A percentile compares a stretch with the other conserved stretches of the same genome.
phyloP scores from a whole-genome alignment of 1,284 basidiomycete species.

The Vanrija sp. region DNA sequence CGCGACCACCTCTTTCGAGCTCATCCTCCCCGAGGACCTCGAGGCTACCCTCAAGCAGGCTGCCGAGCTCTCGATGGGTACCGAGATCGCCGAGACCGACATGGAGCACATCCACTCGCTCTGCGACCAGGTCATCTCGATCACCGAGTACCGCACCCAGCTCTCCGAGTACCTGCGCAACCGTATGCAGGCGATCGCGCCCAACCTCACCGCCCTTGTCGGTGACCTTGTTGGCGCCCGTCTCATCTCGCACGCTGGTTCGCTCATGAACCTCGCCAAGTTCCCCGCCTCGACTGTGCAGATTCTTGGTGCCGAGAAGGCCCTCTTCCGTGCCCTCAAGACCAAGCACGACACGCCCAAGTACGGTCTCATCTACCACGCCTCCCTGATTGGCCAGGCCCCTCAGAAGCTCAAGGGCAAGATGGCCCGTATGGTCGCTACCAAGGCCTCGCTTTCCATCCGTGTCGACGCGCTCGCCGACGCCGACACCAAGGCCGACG shows the following conservation, averaged over 20 bases:
- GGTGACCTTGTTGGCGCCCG: slow-evolving; percentile 96
- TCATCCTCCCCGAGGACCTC: slow-evolving; percentile 90
- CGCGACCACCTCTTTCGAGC: slow-evolving; percentile 73
- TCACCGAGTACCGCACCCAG: slow-evolving; percentile 88
- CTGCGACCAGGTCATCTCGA: slow-evolving; percentile 95
- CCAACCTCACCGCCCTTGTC: slow-evolving; percentile 91
- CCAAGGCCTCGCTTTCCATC: slow-evolving; percentile 92
- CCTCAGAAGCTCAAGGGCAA: slow-evolving; percentile 98
- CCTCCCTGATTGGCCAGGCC: slow-evolving; percentile 92
- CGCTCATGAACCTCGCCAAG: slow-evolving; percentile 88
- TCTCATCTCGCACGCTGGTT: slow-evolving; percentile 94
- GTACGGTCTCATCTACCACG: slow-evolving; percentile 96
- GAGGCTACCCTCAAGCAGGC: slow-evolving; percentile 87
- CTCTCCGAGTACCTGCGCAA: slow-evolving; percentile 93
- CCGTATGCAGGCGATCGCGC: slow-evolving; percentile 95
- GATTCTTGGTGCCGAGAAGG: slow-evolving; percentile 97
- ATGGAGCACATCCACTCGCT: slow-evolving; percentile 91
- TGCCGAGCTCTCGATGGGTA: slow-evolving; percentile 96
- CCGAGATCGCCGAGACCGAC: slow-evolving; percentile 94
- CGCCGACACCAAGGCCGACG: slow-evolving; percentile 80
- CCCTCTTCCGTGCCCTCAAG: slow-evolving; percentile 94
- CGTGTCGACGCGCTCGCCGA: slow-evolving; percentile 95
- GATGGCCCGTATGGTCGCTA: slow-evolving; percentile 99
- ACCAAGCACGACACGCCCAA: slow-evolving; percentile 99
- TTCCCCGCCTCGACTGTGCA: slow-evolving; percentile 97